A percentile compares a stretch with the other conserved stretches of the same genome.
Conservation (phyloP, 306 rosid genomes). For the Mimosa pudica region DNA sequence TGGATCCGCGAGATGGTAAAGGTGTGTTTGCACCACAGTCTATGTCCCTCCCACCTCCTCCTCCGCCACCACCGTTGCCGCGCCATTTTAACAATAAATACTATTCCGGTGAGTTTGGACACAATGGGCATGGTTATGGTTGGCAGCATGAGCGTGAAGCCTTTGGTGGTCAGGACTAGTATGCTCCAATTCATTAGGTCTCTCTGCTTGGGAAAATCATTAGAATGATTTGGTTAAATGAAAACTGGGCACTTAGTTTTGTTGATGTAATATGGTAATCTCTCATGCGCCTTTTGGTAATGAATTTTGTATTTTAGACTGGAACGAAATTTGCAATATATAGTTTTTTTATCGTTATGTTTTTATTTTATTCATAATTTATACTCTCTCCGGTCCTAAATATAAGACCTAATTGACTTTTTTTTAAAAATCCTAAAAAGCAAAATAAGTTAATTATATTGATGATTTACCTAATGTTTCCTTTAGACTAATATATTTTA, state of each 20-base stretch:
- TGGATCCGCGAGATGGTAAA: slow-evolving; percentile 79
- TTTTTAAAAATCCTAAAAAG: no score
- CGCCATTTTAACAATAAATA: slow-evolving; percentile 65
- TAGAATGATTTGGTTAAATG: background rate
- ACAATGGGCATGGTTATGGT: slow-evolving; percentile 67
- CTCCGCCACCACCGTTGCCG: slow-evolving; percentile 35
- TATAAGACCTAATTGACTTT: no score
- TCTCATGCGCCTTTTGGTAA: background rate
- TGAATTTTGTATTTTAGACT: background rate
- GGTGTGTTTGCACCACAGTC: slow-evolving; percentile 79
- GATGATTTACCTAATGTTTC: no score
- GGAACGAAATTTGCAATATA: background rate
- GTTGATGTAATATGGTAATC: background rate
- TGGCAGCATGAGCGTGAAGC: slow-evolving; percentile 80
- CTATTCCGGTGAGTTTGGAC: slow-evolving; percentile 68
- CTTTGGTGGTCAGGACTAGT: slow-evolving; percentile 66
- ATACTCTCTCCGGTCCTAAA: no score
- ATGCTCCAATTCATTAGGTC: background rate
- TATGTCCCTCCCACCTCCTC: slow-evolving; percentile 56
- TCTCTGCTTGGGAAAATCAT: background rate
- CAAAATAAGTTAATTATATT: no score
- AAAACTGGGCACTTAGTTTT: background rate
- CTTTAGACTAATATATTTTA: no score
- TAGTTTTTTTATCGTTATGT: background rate
- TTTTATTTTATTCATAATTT: background rate